Evolutionary conservation across 768 basidiomycete species (phyloP).

Genomic region (Boletellus sp.): DNA sequence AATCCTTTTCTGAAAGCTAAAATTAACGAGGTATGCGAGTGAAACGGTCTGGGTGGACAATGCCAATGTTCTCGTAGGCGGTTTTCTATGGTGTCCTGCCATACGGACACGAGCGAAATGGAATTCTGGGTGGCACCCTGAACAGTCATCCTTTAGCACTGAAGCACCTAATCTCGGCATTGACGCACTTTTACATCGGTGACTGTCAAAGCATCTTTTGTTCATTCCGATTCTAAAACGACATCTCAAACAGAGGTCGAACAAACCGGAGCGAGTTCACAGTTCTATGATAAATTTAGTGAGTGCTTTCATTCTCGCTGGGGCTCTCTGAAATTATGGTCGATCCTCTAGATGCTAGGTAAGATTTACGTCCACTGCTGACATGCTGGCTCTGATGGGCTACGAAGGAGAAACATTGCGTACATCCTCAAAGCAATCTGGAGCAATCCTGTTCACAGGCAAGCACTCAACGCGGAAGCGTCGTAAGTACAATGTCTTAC

Average conservation of each 20-base stretch:
- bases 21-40: conserved; percentile 73
- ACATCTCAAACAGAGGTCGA: conserved; percentile 72
- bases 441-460: conserved; percentile 85
- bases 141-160: conserved; percentile 83
- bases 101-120: conserved; percentile 60
- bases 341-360: conserved; percentile 49
- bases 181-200: conserved; percentile 97
- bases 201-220: background rate
- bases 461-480: conserved; percentile 79
- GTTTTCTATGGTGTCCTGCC: conserved; percentile 70
- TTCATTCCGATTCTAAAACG: background rate
- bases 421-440: conserved; percentile 87
- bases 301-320: conserved; percentile 29
- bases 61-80: conserved; percentile 41
- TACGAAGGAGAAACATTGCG: conserved; percentile 75
- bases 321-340: conserved; percentile 7
- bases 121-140: conserved; percentile 77
- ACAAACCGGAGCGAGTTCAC: conserved; percentile 93
- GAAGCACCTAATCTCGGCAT: conserved; percentile 82
- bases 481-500: conserved; percentile 43
- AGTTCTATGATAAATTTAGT: conserved; percentile 99
- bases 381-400: conserved; percentile 10
- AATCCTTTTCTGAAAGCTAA: conserved; percentile 97
- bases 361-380: conserved; percentile 9
- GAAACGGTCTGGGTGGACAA: background rate